These are phyloP conservation scores for Kalmanozyma brasiliensis DNA, from an alignment of 1,284 basidiomycete genomes.

Conservation along the genomic window DNA sequence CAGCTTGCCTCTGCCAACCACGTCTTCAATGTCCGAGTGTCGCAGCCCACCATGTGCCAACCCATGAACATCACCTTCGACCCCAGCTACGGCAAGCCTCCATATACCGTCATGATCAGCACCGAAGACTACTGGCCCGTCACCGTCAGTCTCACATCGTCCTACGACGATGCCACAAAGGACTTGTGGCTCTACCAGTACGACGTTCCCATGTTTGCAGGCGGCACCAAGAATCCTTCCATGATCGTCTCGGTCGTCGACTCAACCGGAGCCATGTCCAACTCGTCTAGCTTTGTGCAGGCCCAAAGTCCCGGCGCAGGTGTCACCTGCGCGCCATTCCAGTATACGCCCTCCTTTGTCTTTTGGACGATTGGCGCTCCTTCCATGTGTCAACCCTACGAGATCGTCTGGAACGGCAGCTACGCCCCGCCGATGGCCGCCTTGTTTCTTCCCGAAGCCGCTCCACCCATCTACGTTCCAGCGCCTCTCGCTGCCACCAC, in stretches of 20 bases:
- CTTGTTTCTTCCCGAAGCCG: constrained; percentile 40
- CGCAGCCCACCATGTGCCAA: constrained; percentile 48
- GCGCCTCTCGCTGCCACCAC: constrained; percentile 1
- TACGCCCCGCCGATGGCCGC: constrained; percentile 28
- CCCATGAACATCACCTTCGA: constrained; percentile 58
- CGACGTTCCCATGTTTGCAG: constrained; percentile 34
- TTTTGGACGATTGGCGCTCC: constrained; percentile 35
- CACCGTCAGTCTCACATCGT: constrained; percentile 31
- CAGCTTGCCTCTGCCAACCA: no score
- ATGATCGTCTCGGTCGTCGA: constrained; percentile 55
- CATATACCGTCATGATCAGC: constrained; percentile 55
- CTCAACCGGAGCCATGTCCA: constrained; percentile 50
- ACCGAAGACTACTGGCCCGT: constrained; percentile 49
- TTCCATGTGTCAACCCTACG: constrained; percentile 36
- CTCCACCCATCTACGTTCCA: constrained; percentile 44
- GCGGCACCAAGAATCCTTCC: constrained; percentile 35
- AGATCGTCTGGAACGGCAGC: constrained; percentile 40
- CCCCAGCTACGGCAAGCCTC: constrained; percentile 45
- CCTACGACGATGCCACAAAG: constrained; percentile 48
- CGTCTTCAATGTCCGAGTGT: constrained; percentile 33
- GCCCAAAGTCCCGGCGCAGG: constrained; percentile 14
- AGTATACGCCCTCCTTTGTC: constrained; percentile 24
- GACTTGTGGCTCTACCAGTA: constrained; percentile 52
- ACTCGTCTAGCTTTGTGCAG: constrained; percentile 45
- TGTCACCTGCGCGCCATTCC: constrained; percentile 22